phyloP scores from a whole-genome alignment of 768 basidiomycete species.

The Suillus paluster region DNA sequence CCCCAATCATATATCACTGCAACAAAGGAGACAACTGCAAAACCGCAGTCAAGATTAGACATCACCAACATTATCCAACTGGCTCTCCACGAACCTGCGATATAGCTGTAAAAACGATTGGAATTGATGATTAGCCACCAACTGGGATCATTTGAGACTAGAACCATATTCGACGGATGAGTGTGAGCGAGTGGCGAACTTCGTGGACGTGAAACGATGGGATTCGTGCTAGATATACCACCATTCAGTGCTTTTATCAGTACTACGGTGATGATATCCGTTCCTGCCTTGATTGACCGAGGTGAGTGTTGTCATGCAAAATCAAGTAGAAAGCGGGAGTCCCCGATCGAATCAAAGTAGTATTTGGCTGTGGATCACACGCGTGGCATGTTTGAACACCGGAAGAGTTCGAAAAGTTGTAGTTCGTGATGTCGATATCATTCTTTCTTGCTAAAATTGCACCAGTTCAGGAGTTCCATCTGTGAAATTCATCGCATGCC shows the following conservation, averaged over 20 bases:
- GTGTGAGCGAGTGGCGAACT: not conserved
- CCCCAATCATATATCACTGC: slow-evolving; percentile 4
- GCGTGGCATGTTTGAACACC: not conserved
- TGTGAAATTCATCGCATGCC: not conserved
- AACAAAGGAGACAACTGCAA: not conserved
- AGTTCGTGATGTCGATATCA: not conserved
- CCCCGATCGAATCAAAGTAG: not conserved
- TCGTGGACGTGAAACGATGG: not conserved
- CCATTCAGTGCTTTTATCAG: not conserved
- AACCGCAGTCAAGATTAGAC: not conserved
- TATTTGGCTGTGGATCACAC: not conserved
- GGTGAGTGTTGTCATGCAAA: not conserved
- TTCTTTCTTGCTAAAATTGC: not conserved
- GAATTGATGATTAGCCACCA: not conserved
- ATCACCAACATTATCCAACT: not conserved
- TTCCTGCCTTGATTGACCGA: not conserved
- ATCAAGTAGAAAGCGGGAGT: not conserved
- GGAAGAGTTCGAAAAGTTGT: not conserved
- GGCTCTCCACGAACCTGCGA: not conserved
- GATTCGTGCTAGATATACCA: not conserved
- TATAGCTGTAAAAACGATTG: not conserved
- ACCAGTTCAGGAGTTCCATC: not conserved
- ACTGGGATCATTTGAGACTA: not conserved
- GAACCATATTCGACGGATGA: not conserved
- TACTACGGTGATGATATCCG: not conserved